Conservation (phyloP, 257 asterid species). For the Hygrophila difformis region DNA sequence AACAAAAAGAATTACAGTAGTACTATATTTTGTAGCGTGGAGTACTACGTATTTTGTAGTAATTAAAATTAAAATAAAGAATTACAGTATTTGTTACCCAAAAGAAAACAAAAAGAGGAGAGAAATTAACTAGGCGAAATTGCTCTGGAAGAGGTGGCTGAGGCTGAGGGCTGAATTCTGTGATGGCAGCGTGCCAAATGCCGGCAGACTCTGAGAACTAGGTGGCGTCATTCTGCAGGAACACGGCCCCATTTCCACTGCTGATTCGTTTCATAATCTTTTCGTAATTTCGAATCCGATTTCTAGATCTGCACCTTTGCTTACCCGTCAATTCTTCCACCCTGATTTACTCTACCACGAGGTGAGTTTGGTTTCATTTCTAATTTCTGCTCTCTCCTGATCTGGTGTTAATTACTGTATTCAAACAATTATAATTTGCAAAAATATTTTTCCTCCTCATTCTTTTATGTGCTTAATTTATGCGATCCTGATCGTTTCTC, state of each 20-base stretch:
- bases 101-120: too few relatives aligned
- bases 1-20: too few relatives aligned
- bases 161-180: not conserved
- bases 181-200: slow-evolving; percentile 25
- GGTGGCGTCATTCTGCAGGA: slow-evolving; percentile 15
- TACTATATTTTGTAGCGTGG: too few relatives aligned
- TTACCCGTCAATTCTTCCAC: slow-evolving; percentile 8
- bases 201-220: slow-evolving; percentile 23
- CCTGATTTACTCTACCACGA: slow-evolving; percentile 17
- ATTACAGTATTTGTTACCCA: too few relatives aligned
- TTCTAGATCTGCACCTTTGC: slow-evolving; percentile 17
- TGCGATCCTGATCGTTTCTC: slow-evolving; percentile 12
- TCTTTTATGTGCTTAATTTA: slow-evolving; percentile 1
- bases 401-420: not conserved
- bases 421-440: not conserved
- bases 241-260: slow-evolving; percentile 22
- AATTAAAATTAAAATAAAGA: too few relatives aligned
- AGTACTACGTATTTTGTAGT: too few relatives aligned
- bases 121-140: slow-evolving; percentile 5
- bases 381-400: slow-evolving; percentile 2
- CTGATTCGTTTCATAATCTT: not conserved
- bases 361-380: slow-evolving; percentile 11
- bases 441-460: not conserved
- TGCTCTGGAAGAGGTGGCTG: slow-evolving; percentile 10
- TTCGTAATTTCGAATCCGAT: slow-evolving; percentile 17